Base-by-base conservation (phyloP, 805 yeast species). In the Monosporozyma solicola region DNA sequence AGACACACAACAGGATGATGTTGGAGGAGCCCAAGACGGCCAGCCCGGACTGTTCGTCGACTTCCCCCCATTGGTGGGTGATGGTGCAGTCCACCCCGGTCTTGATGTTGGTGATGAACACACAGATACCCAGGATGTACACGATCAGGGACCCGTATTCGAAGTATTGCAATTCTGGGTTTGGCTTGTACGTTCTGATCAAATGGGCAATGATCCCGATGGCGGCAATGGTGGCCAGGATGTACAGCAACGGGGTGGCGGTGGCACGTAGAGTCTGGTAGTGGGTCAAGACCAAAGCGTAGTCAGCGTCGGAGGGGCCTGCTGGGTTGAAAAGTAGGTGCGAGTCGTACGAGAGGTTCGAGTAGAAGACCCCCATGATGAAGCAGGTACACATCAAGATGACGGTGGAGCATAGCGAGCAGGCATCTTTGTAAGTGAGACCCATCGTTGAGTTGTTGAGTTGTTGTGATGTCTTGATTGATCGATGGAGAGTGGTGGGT, bases 1-100 rank as follows among this genome's bases (percentile, higher is more conserved):
- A 73, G 16, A 86, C 74, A 51, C 88, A 67, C 8, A 86, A 80
- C 59, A 87, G 75, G 75, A 92, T 84, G 41, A 85, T 78, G 70
- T 85, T 84, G 31, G 94, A 83, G 5, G 98, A 97, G 43, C 94
- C 97, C 63, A 94, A 80, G 41, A 94, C 96, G 58, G 87, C 88
- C 62, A 92, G 71, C 32, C 98, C 98, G 24, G 95, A 87, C 55
- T 76, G 76, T 66, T 79, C 82, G 62, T 87, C 87, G 50, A 94
- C 96, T 50, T 92, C 98, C 59, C 97, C 98, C 98, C 98, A 92
- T 55, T 81, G 75, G 46, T 90, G 91, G 54, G 78, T 69, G 29
- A 81, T 61, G 52, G 88, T 80, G 53, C 91, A 80, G 59, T 78
- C 78, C 41, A 84, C 74, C 52, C 98, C 98, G 51, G 86, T 80